Conservation (phyloP, 73 alveolate species). For the Uronychia binucleata region DNA sequence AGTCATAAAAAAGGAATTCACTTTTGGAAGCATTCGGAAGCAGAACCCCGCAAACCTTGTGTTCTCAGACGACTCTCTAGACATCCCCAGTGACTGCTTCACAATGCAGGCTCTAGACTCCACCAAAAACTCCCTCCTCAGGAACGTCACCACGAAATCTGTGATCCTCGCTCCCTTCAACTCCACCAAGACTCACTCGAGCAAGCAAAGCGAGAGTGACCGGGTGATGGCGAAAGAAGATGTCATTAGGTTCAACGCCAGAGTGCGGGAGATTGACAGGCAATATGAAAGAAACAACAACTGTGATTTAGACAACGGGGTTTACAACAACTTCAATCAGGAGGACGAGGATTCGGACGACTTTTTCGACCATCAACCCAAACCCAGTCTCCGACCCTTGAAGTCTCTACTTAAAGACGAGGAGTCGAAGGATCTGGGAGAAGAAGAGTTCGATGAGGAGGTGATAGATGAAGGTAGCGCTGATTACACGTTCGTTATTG, state of each 20-base stretch:
- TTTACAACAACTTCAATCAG: constrained; percentile 51
- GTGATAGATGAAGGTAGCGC: constrained; percentile 22
- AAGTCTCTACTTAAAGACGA: not conserved
- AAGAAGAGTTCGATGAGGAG: constrained; percentile 25
- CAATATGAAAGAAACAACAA: constrained; percentile 86
- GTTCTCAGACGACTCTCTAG: not conserved
- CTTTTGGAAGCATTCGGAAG: constrained; percentile 31
- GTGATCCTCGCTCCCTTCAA: constrained; percentile 87
- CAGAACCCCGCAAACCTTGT: constrained; percentile 16
- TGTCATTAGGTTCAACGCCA: constrained; percentile 73
- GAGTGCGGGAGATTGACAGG: constrained; percentile 86
- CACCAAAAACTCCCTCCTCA: constrained; percentile 36
- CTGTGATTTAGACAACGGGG: constrained; percentile 89
- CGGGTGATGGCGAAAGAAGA: constrained; percentile 72
- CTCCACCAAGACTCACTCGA: constrained; percentile 57
- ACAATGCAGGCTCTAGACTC: constrained; percentile 61
- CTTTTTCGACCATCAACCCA: not conserved
- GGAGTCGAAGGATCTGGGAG: constrained; percentile 30
- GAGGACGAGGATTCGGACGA: constrained; percentile 22
- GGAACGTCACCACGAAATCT: constrained; percentile 70
- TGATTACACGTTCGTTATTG: constrained; percentile 25
- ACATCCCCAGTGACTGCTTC: constrained; percentile 28
- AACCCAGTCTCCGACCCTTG: not conserved
- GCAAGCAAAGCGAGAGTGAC: constrained; percentile 23
- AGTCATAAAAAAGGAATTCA: constrained; percentile 41